Percentiles rank a stretch among this genome's conserved stretches.
phyloP scores from a whole-genome alignment of 352 stramenopile genomes.

The Albugo laibachii region DNA sequence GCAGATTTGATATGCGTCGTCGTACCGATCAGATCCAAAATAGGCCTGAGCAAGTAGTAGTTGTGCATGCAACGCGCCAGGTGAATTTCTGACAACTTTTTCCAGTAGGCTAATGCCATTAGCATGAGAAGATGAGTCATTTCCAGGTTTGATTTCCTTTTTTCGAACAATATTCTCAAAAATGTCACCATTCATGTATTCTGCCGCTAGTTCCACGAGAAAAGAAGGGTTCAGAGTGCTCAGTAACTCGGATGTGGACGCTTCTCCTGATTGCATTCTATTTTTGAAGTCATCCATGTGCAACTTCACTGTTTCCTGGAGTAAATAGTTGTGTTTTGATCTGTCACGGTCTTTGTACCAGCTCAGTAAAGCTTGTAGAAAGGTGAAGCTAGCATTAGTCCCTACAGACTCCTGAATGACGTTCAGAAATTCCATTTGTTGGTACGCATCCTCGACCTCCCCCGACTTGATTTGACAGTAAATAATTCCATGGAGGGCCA shows the following conservation, averaged over 20 bases:
- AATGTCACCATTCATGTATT: slow-evolving; percentile 43
- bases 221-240: slow-evolving; percentile 75
- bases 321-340: slow-evolving; percentile 35
- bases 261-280: slow-evolving; percentile 26
- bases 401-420: slow-evolving; percentile 80
- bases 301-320: slow-evolving; percentile 58
- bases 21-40: slow-evolving; percentile 39
- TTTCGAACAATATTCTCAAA: background rate
- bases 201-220: slow-evolving; percentile 67
- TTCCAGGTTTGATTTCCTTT: background rate
- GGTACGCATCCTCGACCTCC: slow-evolving; percentile 71
- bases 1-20: slow-evolving; percentile 62
- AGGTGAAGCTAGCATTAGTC: slow-evolving; percentile 53
- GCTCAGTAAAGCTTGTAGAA: slow-evolving; percentile 71
- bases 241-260: slow-evolving; percentile 60
- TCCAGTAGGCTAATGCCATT: slow-evolving; percentile 55
- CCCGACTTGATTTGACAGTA: slow-evolving; percentile 83
- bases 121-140: background rate
- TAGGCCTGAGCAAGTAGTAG: slow-evolving; percentile 67
- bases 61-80: slow-evolving; percentile 69
- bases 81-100: slow-evolving; percentile 62
- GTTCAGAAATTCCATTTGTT: slow-evolving; percentile 84
- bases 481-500: slow-evolving; percentile 79
- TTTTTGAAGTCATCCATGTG: slow-evolving; percentile 71
- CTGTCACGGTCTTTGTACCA: slow-evolving; percentile 61